These are phyloP conservation scores for Pichia sp. DNA, from an alignment of 1,139 yeast genomes.

Conservation along the genomic window DNA sequence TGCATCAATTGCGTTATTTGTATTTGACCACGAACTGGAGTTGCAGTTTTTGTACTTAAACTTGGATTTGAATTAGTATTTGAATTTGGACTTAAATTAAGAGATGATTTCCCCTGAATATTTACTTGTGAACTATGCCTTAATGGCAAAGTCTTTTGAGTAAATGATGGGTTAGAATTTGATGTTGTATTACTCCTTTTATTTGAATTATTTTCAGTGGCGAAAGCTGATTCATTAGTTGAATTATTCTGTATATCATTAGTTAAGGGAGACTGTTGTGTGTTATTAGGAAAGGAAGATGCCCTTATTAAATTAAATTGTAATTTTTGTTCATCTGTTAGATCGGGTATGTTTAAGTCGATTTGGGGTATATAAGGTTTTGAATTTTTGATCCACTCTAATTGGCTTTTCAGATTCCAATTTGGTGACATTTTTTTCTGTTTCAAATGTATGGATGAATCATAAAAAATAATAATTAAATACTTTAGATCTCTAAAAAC, in stretches of 20 bases:
- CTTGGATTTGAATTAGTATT: neutral
- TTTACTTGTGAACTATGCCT: neutral
- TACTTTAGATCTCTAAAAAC: too few species aligned
- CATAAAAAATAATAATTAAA: too few species aligned
- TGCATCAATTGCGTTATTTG: slow-evolving; percentile 18
- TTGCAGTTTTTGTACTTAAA: too few species aligned
- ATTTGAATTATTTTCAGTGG: neutral
- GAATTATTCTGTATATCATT: too few species aligned
- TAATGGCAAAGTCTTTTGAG: neutral
- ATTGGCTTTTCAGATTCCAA: slow-evolving; percentile 11
- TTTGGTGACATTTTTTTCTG: slow-evolving; percentile 6
- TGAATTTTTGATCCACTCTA: slow-evolving; percentile 9
- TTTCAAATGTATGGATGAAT: too few species aligned
- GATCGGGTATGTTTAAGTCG: slow-evolving; percentile 5
- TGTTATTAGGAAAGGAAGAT: neutral
- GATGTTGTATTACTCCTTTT: neutral
- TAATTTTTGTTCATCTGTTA: slow-evolving; percentile 8
- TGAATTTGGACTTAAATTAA: neutral
- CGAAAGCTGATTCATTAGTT: neutral
- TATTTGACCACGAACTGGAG: slow-evolving; percentile 4
- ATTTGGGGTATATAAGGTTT: slow-evolving; percentile 13
- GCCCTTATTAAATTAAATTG: neutral
- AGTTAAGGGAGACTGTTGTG: neutral
- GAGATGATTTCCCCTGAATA: neutral
- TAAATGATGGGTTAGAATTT: neutral